Percentiles rank a stretch among this genome's conserved stretches.
These are phyloP conservation scores for Aureobasidium sp. DNA, from an alignment of 2,329 filamentous ascomycete species.

Conservation along the genomic window DNA sequence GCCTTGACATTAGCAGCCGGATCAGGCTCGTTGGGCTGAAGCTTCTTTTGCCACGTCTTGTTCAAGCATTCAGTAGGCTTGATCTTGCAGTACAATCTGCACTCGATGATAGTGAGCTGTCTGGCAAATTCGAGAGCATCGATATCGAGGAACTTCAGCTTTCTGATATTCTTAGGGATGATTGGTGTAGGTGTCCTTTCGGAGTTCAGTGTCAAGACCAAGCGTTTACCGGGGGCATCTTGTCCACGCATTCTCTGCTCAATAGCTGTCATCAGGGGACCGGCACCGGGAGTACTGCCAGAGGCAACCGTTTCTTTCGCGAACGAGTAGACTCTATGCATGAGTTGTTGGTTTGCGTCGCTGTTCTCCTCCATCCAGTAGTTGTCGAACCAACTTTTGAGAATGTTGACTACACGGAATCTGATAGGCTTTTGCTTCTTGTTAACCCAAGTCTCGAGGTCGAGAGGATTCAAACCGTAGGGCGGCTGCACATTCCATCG, in stretches of 20 bases:
- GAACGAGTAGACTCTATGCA: slow-evolving; percentile 84
- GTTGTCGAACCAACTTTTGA: slow-evolving; percentile 97
- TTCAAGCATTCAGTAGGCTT: slow-evolving; percentile 93
- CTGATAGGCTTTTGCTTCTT: slow-evolving; percentile 93
- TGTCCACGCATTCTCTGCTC: slow-evolving; percentile 85
- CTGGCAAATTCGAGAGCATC: slow-evolving; percentile 95
- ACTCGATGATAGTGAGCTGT: slow-evolving; percentile 95
- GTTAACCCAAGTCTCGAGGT: slow-evolving; percentile 84
- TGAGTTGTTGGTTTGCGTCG: slow-evolving; percentile 74
- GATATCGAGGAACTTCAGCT: slow-evolving; percentile 96
- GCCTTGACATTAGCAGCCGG: slow-evolving; percentile 92
- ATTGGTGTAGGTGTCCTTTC: slow-evolving; percentile 80
- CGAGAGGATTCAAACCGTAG: slow-evolving; percentile 63
- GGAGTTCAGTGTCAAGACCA: slow-evolving; percentile 73
- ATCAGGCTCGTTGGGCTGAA: slow-evolving; percentile 71
- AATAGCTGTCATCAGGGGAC: slow-evolving; percentile 74
- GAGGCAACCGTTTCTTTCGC: slow-evolving; percentile 87
- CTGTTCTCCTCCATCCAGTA: slow-evolving; percentile 98
- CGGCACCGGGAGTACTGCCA: slow-evolving; percentile 84
- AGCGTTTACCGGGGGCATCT: slow-evolving; percentile 74
- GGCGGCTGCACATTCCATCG: slow-evolving; percentile 91
- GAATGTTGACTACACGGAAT: slow-evolving; percentile 92
- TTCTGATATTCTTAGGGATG: slow-evolving; percentile 98
- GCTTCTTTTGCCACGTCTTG: slow-evolving; percentile 98
- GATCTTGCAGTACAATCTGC: slow-evolving; percentile 88